Base-by-base conservation (phyloP, 1,284 basidiomycete species). In the Ganoderma leucocontextum region DNA sequence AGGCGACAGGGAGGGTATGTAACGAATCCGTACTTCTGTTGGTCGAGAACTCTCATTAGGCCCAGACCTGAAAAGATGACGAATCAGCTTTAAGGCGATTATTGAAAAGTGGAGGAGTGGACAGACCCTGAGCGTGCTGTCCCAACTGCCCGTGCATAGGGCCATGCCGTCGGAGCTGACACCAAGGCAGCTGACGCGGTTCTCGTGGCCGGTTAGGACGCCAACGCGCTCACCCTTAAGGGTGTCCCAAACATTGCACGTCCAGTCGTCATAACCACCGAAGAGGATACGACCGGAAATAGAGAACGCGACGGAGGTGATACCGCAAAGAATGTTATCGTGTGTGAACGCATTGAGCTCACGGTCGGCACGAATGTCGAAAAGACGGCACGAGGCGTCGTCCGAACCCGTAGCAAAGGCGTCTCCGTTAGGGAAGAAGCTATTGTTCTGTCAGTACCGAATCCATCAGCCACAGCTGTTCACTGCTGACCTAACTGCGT, bases 251-350 rank as follows among this genome's bases (percentile, higher is more conserved):
- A 99, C 97, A 78, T 99, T 99, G 86, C 95, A 96, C 74, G 97
- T 99, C 94, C 97, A 98, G 81, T 99, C 97, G 81, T 99, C 98
- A 80, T 99, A 99, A 53, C 97, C 98, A 73, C 97, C 97, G 77
- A 99, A 99, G 60, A 99, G 88, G 75, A 99, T 94, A 69, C 98
- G 93, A 60, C 97, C 97, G 17, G 96, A 98, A 74, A 95, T 94
- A 1, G 96, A 98, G 86, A 99, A 99, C 17, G 95, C 97, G 74
- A 99, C 97, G 4, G 96, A 98, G 13, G 98, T 99, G 82, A 99
- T 98, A 73, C 97, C 97, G 78, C 97, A 99, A 22, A 99, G 89
- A 73, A 99, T 98, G 82, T 99, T 98, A 83, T 99, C 97, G 80
- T 99, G 97, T 1, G 95, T 96, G 84, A 97, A 99, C 35, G 93